Base-by-base conservation (phyloP, 768 basidiomycete genomes). In the Pluteus cervinus region DNA sequence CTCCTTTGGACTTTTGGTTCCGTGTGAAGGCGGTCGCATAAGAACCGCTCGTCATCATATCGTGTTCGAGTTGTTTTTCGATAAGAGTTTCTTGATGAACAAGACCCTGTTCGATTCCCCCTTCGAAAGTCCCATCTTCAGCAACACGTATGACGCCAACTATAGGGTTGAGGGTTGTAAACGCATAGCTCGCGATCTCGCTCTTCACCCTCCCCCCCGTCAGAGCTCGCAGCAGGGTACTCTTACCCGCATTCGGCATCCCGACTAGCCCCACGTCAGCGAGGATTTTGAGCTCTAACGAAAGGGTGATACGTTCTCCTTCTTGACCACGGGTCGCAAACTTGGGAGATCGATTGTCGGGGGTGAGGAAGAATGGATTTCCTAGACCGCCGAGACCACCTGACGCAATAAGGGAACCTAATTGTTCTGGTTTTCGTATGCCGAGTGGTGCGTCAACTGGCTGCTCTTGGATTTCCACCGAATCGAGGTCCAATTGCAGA, bases 181-280 rank as follows among this genome's bases (percentile, higher is more conserved):
- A 98, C 1, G 89, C 84, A 55, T 96, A 96, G 7, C 79, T 74
- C 0, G 92, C 93, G 21, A 97, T 83, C 50, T 86, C 84, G 4
- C 78, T 86, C 54, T 77, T 82, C 8, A 87, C 85, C 18, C 86
- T 70, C 3, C 89, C 82, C 6, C 86, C 87, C 0, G 93, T 96
- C 7, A 98, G 63, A 0, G 91, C 92, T 14, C 88, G 80, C 4
- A 98, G 68, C 2, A 99, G 61, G 0, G 96, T 98, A 58, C 89
- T 93, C 65, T 89, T 87, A 20, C 83, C 94, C 0, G 87, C 90
- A 49, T 97, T 99, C 5, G 96, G 96, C 66, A 96, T 81, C 0
- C 96, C 96, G 2, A 99, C 92, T 14, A 99, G 66, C 0, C 90
- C 96, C n/a, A 98, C 70, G 56, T 99, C 94, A 2, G 94, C 91